Base-by-base conservation (phyloP, 164 flowering plant genomes). In the Stephania yunnanensis region DNA sequence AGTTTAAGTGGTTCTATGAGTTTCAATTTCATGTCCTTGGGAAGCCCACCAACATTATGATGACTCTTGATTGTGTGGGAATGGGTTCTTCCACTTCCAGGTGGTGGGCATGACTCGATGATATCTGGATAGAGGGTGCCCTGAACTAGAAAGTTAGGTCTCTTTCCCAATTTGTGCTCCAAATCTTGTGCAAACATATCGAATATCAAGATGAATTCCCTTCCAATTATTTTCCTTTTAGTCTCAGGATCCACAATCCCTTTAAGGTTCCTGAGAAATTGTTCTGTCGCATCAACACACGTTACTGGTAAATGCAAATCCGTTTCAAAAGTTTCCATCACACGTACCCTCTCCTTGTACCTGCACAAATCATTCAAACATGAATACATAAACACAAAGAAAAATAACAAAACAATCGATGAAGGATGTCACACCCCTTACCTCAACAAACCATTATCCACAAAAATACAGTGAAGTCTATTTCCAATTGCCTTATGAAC, bases 51-150 rank as follows among this genome's bases (percentile, higher is more conserved):
- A 79, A 94, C 99, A 84, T 96, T 92, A 78, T 96, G 98, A 85
- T 96, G 99, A 84, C 99, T 96, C 87, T 96, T 96, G 80, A 94
- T 96, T 31, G 98, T 96, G 86, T 91, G 97, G 44, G 99, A 96
- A 77, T 94, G 99, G 22, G 81, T 90, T 79, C 89, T 87, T 80
- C 97, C 99, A 82, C 91, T 87, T 71, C 99, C 98, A 71, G 99
- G 98, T 29, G 98, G 99, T 53, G 99, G 99, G 79, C 99, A 94
- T 61, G 99, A 94, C 81, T 96, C 99, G 78, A 94, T 96, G 55
- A 96, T 97, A 86, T 96, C 99, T 10, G 99, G 99, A 78, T 96
- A 94, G 74, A 96, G 77, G 22, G 99, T 96, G 73, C 99, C 98
- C 85, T 96, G 99, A 77, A 96, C 99, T 82, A 94, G 81, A 82